phyloP scores from a whole-genome alignment of 2,329 filamentous ascomycete species.

The Penicillium aurantiogriseum region DNA sequence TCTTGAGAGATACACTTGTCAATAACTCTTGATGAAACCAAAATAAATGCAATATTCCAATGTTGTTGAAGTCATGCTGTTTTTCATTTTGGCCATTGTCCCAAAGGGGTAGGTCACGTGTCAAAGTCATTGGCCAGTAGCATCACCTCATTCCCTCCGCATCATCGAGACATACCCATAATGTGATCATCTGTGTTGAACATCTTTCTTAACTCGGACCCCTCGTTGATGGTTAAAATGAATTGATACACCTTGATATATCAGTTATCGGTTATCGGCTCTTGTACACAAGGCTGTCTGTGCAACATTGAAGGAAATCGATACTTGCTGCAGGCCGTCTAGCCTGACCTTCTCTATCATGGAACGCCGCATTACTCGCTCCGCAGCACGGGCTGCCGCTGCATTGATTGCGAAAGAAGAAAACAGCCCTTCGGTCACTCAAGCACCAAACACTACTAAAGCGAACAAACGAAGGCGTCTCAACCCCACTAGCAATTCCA shows the following conservation, averaged over 20 bases:
- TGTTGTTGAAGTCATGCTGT: background rate
- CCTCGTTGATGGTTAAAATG: background rate
- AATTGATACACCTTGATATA: background rate
- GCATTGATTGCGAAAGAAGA: conserved; percentile 13
- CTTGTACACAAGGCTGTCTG: background rate
- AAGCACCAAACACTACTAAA: background rate
- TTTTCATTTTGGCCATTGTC: background rate
- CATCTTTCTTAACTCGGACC: background rate
- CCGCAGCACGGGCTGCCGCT: conserved; percentile 25
- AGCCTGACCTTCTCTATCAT: conserved; percentile 9
- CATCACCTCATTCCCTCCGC: background rate
- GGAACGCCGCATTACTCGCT: conserved; percentile 30
- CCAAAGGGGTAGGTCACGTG: conserved; percentile 4
- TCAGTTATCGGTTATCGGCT: background rate
- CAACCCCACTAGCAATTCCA: background rate
- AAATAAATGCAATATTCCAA: conserved; percentile 1
- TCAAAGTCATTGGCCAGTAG: background rate
- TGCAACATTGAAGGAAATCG: background rate
- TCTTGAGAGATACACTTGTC: conserved; percentile 5
- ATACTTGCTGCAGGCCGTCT: background rate
- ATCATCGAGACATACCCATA: background rate
- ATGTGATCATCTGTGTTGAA: background rate
- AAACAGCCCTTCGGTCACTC: conserved; percentile 1
- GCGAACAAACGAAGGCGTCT: background rate
- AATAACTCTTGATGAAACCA: conserved; percentile 6